Base-by-base conservation (phyloP, 768 basidiomycete genomes). In the Lentinula lateritia region DNA sequence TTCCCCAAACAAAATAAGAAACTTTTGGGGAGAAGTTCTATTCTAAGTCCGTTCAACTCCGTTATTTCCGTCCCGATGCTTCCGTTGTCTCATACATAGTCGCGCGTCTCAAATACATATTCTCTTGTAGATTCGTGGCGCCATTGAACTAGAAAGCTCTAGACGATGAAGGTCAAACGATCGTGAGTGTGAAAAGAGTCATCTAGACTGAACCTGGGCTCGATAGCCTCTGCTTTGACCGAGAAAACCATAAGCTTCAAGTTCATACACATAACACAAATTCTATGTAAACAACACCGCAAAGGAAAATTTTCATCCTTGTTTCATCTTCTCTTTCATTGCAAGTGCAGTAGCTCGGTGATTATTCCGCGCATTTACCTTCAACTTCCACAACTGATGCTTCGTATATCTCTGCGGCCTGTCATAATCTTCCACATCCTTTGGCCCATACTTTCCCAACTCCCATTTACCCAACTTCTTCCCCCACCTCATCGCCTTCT, bases 401-500 rank as follows among this genome's bases (percentile, higher is more conserved):
- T 58, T 46, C 56, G 42, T 58, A 36, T 58, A 58, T 16, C 28
- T 58, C 23, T 43, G 12, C 23, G 28, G 23, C 32, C 28, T 58
- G 20, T 46, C 32, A 36, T 43, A 58, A 9, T 58, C 34, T 9
- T n/a, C 23, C 9, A 12, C 45, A 45, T 20, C 16, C 23, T 45
- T 28, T 7, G 56, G 56, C 20, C 56, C 56, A 34, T 8, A 15
- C 16, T 45, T 34, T 15, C 41, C 6, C 28, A 34, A 13, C 18
- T 58, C 23, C 56, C 42, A 58, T 10, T 32, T 58, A 6, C 56
- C 56, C 45, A 58, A n/a, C 42, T 43, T 42, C 38, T 58, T 46
- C 2, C 56, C 56, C 56, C 56, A 58, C n/a, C 56, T 42, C 56
- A 43, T 58, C 43, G 56, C 56, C 28, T n/a, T 58, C 13, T 58